Evolutionary conservation across 202 grass and related monocot genomes (phyloP), one percentile per base, ranked within the genome.

Genomic region (Miscanthus sacchariflorus): DNA sequence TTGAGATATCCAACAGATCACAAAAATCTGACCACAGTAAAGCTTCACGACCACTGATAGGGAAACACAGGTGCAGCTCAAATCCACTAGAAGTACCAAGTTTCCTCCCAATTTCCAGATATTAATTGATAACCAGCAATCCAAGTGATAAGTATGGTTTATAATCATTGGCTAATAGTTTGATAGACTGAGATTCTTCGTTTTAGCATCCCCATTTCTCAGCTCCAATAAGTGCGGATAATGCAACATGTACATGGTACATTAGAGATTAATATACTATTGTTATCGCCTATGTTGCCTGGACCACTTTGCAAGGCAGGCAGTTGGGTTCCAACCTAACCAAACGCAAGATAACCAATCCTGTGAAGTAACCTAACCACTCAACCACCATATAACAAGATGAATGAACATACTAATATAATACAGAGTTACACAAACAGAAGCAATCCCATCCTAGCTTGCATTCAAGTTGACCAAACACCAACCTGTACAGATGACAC

Each of bases 191-290:
- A 14, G 68, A 23, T 77, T 38, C 13, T 45, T 50, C 7, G 1
- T 68, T 85, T 14, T 38, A 49, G 7, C 28, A 79, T 33, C 19
- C 49, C 63, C 78, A 54, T 72, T 72, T 15, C 70, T 43, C 23
- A 49, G 12, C 35, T 42, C 28, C 24, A 74, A 24, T 24, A 27
- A 3, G 9, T 74, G 50, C 9, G 15, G 18, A 48, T 36, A 50
- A 82, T 58, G 13, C 38, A 27, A 73, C 45, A 17, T 18, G 12
- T 0, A 52, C 5, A 43, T 73, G n/a, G n/a, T 27, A 72, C 35
- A 12, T 46, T 18, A 9, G 1, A 50, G 36, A 5, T 36, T 36
- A 36, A 36, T 36, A 30, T 50, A 46, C 18, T 24, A 61, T 15
- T 23, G 11, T 0, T 15, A 18, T 54, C 2, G 28, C 10, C 17